Evolutionary conservation across 176 grass and related monocot species (phyloP).

Genomic region (Oryza punctata): DNA sequence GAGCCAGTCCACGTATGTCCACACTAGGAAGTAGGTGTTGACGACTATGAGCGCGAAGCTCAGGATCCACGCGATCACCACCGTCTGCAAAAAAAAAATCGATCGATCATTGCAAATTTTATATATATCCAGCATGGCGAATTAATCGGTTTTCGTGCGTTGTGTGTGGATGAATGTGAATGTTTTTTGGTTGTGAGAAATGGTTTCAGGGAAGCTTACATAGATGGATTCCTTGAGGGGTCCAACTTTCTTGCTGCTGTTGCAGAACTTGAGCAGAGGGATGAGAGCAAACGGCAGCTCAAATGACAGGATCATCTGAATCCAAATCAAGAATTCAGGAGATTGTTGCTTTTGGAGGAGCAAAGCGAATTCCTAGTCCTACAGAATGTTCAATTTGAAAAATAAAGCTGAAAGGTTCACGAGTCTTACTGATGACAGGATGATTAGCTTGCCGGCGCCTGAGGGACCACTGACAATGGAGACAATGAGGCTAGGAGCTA

Average conservation of each 20-base stretch:
- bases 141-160: background rate
- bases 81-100: conserved; percentile 14
- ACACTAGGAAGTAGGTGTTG: conserved; percentile 69
- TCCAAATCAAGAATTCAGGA: background rate
- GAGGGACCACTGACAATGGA: conserved; percentile 53
- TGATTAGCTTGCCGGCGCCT: conserved; percentile 55
- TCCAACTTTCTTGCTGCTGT: conserved; percentile 57
- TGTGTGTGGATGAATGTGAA: too few relatives aligned
- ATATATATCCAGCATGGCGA: too few relatives aligned
- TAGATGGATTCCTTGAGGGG: conserved; percentile 62
- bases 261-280: conserved; percentile 74
- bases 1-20: conserved; percentile 54
- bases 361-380: too few relatives aligned
- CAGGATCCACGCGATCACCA: conserved; percentile 53
- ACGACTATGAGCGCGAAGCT: conserved; percentile 44
- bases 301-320: conserved; percentile 73
- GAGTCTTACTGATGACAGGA: conserved; percentile 54
- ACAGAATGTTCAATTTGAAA: too few relatives aligned
- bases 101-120: too few relatives aligned
- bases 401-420: background rate
- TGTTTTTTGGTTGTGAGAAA: background rate
- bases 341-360: background rate
- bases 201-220: conserved; percentile 13
- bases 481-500: conserved; percentile 62
- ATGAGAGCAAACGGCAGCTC: conserved; percentile 72